phyloP scores from a whole-genome alignment of 1,284 basidiomycete genomes.

The Moesziomyces sp. region DNA sequence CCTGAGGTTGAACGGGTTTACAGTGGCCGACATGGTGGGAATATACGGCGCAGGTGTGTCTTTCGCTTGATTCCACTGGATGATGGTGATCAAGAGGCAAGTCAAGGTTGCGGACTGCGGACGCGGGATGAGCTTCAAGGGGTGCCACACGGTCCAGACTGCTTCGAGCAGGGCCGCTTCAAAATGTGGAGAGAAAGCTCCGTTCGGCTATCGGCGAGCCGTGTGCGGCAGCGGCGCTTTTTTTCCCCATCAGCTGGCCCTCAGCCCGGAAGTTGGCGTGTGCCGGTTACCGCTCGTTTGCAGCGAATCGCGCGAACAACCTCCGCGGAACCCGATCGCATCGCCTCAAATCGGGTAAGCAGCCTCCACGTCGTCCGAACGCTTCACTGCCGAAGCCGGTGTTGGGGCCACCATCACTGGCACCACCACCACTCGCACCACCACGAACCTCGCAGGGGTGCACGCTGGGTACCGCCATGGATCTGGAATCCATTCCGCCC shows the following conservation, averaged over 20 bases:
- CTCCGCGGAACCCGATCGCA: neutral
- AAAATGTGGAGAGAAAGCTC: neutral
- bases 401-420: neutral
- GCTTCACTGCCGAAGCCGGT: too few relatives aligned
- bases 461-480: slow-evolving; percentile 39
- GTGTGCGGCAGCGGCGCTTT: neutral
- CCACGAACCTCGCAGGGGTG: neutral
- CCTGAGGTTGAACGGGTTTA: slow-evolving; percentile 49
- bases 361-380: neutral
- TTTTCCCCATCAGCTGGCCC: neutral
- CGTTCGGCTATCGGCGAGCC: neutral
- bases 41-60: neutral
- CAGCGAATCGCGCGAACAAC: neutral
- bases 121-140: neutral
- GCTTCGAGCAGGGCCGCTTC: neutral
- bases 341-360: neutral
- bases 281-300: neutral
- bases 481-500: slow-evolving; percentile 60
- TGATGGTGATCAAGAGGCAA: neutral
- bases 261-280: neutral
- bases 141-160: too few relatives aligned
- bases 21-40: slow-evolving; percentile 49
- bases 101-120: neutral
- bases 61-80: too few relatives aligned
- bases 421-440: slow-evolving; percentile 10